A percentile compares a stretch with the other conserved stretches of the same genome.
Evolutionary conservation across 2,329 filamentous ascomycete genomes (phyloP).

Genomic region (Nakataea oryzae): DNA sequence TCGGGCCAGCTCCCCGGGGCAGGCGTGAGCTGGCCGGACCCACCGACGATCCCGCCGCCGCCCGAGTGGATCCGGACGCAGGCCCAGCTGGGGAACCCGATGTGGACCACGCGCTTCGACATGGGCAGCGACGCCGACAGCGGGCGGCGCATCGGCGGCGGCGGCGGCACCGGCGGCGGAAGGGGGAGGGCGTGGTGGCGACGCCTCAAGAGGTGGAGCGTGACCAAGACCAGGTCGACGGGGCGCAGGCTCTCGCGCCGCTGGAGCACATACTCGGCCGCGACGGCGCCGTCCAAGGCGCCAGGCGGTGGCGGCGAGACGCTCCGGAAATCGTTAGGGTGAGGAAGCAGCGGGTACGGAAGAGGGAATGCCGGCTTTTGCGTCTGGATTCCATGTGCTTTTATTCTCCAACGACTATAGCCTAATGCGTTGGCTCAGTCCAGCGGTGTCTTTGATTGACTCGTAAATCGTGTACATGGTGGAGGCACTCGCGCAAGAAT

Average conservation of each 20-base stretch:
- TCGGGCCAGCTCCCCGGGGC: no score
- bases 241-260: neutral
- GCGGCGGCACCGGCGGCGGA: neutral
- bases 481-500: no score
- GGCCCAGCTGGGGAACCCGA: slow-evolving; percentile 1
- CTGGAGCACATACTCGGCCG: neutral
- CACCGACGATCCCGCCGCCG: slow-evolving; percentile 2
- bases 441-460: no score
- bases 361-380: no score
- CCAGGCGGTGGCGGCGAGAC: neutral
- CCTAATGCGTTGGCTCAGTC: no score
- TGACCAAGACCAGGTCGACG: neutral
- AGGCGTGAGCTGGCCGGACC: slow-evolving; percentile 1
- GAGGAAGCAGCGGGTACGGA: no score
- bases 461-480: no score
- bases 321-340: neutral
- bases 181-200: neutral
- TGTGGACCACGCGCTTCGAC: neutral
- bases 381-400: no score
- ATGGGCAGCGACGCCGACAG: neutral
- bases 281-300: no score
- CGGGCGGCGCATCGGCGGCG: neutral
- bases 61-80: slow-evolving; percentile 4
- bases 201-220: slow-evolving; percentile 1
- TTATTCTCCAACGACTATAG: no score